Base-by-base conservation (phyloP, 352 stramenopile genomes). In the Bremia lactucae region DNA sequence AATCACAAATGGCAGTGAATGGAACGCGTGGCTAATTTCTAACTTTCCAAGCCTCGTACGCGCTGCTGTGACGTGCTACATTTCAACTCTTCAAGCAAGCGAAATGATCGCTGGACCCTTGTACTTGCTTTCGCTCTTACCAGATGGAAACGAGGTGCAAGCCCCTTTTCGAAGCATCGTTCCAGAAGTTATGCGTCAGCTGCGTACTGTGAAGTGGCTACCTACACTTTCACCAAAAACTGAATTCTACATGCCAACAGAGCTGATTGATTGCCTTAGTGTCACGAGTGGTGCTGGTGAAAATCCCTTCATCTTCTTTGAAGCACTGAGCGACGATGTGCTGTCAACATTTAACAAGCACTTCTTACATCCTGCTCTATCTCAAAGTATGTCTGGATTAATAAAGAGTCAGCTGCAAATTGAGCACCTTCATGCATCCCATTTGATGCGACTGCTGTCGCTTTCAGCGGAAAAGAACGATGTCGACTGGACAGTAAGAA, bases 1-100 rank as follows among this genome's bases (percentile, higher is more conserved):
- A 6, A 83, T 95, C 18, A 69, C 68, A 10, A 86, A 81, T 31
- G 73, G 77, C 2, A 90, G 75, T 44, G 72, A 84, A 29, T 95
- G 83, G 83, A 95, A 95, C 37, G 77, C 90, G 52, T 92, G 77
- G 78, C 72, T 95, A 11, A 60, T 92, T 10, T 68, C 75, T 6
- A 72, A 82, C 22, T 67, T 86, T 21, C 73, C 83, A 2, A 33
- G 47, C 2, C 57, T 95, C 2, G 49, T 93, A 18, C 41, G 53
- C 15, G 15, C 40, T 37, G 58, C 53, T 25, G 58, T 68, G 15
- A 37, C 11, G 14, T 58, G 33, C 33, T 68, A 68, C 35, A 34
- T 68, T 2, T 57, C 36, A 11, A 54, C 11, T 20, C 2, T 50
- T 6, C 21, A 31, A 36, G 14, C n/a, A 21, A 33, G 16, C 11